These are phyloP conservation scores for Jaminaea rosea DNA, from an alignment of 1,284 basidiomycete genomes.

Conservation along the genomic window DNA sequence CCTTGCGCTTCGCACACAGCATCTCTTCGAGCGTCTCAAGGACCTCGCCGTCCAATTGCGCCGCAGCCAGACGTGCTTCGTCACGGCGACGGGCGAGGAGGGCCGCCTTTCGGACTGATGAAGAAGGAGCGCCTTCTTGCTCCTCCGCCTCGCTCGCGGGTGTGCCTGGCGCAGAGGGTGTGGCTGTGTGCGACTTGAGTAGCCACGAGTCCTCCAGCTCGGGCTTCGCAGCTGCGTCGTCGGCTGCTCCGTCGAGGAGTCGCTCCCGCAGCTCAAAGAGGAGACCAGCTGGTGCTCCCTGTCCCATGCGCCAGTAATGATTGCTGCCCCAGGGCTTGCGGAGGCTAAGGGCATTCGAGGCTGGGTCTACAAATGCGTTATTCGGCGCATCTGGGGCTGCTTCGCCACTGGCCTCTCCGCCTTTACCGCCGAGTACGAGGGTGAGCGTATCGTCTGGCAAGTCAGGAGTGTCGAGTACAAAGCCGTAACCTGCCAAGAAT, in stretches of 20 bases:
- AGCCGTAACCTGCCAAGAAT: conserved; percentile 33
- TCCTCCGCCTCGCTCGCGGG: background rate
- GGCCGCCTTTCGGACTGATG: background rate
- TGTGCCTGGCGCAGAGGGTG: background rate
- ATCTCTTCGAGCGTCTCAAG: background rate
- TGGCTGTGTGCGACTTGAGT: background rate
- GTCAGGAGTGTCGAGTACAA: conserved; percentile 9
- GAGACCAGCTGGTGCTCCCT: background rate
- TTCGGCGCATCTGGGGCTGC: background rate
- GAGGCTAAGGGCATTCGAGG: background rate
- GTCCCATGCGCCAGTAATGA: background rate
- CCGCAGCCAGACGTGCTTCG: background rate
- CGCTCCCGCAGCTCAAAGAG: background rate
- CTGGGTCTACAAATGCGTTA: background rate
- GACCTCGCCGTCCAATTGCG: background rate
- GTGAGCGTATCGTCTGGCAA: conserved; percentile 2
- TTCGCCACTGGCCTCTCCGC: background rate
- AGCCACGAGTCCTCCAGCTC: background rate
- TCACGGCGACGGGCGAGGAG: too few species aligned
- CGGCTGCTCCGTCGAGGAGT: background rate
- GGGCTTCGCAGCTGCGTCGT: background rate
- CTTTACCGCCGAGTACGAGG: conserved; percentile 6
- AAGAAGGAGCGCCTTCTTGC: background rate
- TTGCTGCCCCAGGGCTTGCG: background rate
- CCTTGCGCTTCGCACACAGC: background rate